A percentile compares a stretch with the other conserved stretches of the same genome.
phyloP scores from a whole-genome alignment of 192 early-diverging fungal species.

The Entomortierella lignicola region DNA sequence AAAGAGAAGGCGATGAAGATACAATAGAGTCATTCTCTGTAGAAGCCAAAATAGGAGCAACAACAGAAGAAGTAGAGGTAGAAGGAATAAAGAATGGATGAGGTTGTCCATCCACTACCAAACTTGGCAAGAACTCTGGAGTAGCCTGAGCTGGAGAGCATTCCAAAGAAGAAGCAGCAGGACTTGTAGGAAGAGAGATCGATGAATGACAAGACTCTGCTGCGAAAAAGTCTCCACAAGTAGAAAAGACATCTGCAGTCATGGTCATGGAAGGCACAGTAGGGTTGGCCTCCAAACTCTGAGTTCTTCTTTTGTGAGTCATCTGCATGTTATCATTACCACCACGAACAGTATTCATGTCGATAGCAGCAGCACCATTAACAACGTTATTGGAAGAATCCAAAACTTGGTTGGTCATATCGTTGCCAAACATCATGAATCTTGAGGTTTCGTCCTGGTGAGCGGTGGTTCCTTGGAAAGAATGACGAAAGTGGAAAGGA shows the following conservation, averaged over 20 bases:
- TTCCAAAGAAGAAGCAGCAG: background rate
- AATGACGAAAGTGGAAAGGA: conserved; percentile 13
- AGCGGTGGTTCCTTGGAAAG: conserved; percentile 12
- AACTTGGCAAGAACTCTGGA: conserved; percentile 3
- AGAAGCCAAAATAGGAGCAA: background rate
- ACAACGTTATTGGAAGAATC: conserved; percentile 2
- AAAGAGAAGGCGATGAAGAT: too few species aligned
- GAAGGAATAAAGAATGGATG: conserved; percentile 4
- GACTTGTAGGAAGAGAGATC: conserved; percentile 1
- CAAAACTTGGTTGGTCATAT: background rate
- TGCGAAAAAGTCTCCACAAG: background rate
- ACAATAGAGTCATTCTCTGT: too few species aligned
- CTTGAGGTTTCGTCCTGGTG: conserved; percentile 6
- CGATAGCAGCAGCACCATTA: background rate
- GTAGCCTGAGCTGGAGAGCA: background rate
- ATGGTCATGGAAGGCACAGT: conserved; percentile 1
- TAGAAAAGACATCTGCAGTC: background rate
- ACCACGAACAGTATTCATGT: background rate
- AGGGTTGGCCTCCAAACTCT: conserved; percentile 6
- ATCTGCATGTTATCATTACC: too few species aligned
- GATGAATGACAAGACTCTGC: background rate
- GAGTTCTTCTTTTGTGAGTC: conserved; percentile 1
- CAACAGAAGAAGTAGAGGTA: background rate
- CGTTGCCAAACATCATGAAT: background rate
- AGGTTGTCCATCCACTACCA: conserved; percentile 8